A percentile compares a stretch with the other conserved stretches of the same genome.
phyloP scores from a whole-genome alignment of 441 rosid genomes.

The Kokia cookei region DNA sequence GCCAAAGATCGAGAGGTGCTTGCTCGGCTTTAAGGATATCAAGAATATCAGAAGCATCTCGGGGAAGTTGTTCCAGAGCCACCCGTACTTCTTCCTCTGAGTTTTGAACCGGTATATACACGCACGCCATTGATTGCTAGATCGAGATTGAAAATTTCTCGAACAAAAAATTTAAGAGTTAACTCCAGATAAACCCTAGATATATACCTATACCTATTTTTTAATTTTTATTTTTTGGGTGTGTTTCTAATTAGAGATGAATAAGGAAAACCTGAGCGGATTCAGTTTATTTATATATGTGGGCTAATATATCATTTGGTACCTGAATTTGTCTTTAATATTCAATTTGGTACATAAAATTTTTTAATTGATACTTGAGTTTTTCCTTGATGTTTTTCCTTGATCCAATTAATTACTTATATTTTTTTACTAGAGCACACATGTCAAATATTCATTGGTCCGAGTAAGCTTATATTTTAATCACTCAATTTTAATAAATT shows the following conservation, averaged over 20 bases:
- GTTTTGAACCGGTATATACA: constrained; percentile 96
- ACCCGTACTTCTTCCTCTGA: constrained; percentile 97
- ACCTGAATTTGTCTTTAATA: no score
- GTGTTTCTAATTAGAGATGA: not conserved
- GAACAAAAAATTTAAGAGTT: not conserved
- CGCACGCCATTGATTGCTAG: constrained; percentile 58
- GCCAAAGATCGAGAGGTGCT: constrained; percentile 99
- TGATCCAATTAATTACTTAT: no score
- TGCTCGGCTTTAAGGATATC: constrained; percentile 97
- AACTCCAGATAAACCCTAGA: constrained; percentile 8
- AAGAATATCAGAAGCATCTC: constrained; percentile 93
- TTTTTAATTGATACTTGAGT: no score
- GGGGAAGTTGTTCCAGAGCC: constrained; percentile 90
- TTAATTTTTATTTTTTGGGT: not conserved
- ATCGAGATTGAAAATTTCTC: not conserved
- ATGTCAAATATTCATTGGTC: no score
- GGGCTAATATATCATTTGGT: no score
- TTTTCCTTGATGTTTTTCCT: no score
- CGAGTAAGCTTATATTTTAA: no score
- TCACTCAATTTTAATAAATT: no score
- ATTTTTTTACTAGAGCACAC: no score
- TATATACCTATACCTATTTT: not conserved
- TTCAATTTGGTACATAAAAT: no score
- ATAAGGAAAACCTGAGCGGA: not conserved
- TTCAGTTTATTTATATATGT: not conserved